phyloP scores from a whole-genome alignment of 805 yeast genomes.

The Pichia pseudocactophila region DNA sequence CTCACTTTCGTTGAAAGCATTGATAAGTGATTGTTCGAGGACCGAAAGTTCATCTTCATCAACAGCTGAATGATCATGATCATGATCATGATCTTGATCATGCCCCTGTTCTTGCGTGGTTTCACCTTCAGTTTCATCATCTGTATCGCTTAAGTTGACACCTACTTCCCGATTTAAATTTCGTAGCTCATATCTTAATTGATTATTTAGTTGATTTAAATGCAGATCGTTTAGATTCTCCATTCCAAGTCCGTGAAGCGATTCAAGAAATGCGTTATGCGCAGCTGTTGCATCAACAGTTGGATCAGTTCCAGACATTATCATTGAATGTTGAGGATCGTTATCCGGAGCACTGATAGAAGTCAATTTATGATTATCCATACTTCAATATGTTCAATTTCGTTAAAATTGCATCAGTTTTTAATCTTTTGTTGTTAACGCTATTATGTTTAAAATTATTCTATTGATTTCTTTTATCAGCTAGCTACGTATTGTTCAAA shows the following conservation, averaged over 20 bases:
- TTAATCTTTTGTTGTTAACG: too few species aligned
- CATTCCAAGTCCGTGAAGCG: conserved; percentile 3
- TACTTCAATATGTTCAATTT: too few species aligned
- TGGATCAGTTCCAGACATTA: too few species aligned
- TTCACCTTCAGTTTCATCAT: background rate
- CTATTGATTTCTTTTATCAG: too few species aligned
- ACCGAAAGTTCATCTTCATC: conserved; percentile 1
- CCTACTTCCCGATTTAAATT: conserved; percentile 7
- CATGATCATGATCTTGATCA: background rate
- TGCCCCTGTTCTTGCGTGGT: background rate
- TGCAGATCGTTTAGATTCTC: conserved; percentile 9
- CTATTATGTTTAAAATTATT: too few species aligned
- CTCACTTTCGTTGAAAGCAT: conserved; percentile 8
- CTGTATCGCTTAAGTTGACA: background rate
- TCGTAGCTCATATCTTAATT: conserved; percentile 8
- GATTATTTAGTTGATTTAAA: conserved; percentile 8
- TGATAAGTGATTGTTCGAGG: background rate
- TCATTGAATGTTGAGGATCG: too few species aligned
- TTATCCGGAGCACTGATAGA: too few species aligned
- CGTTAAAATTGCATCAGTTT: too few species aligned
- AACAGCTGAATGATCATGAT: background rate
- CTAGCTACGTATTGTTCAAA: too few species aligned
- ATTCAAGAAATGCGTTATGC: conserved; percentile 2
- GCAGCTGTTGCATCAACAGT: too few species aligned
- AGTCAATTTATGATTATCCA: too few species aligned